phyloP scores from a whole-genome alignment of 139 green algal species.

The Monoraphidium neglectum region DNA sequence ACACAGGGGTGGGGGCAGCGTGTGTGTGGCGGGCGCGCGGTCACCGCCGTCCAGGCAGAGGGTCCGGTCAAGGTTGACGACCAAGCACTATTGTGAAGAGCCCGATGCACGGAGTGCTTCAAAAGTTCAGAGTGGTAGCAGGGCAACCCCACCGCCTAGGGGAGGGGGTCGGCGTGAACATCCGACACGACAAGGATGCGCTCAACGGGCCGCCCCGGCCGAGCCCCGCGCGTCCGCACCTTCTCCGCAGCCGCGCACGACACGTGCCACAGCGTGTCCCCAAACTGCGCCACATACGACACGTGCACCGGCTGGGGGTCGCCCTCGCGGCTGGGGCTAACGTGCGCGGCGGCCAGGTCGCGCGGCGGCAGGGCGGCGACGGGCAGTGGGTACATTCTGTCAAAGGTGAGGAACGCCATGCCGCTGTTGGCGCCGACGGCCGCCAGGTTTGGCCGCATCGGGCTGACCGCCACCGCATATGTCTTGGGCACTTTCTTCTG shows the following conservation, averaged over 20 bases:
- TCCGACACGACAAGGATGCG: no score
- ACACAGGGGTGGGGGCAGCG: no score
- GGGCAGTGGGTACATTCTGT: slow-evolving; percentile 33
- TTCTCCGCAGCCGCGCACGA: slow-evolving; percentile 5
- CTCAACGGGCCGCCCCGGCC: no score
- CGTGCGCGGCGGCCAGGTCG: slow-evolving; percentile 22
- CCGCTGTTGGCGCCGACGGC: slow-evolving; percentile 47
- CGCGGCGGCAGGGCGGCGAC: slow-evolving; percentile 36
- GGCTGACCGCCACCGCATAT: slow-evolving; percentile 49
- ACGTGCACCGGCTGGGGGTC: slow-evolving; percentile 3
- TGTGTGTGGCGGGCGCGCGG: no score
- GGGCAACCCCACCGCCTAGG: no score
- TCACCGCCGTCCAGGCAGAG: no score
- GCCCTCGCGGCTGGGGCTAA: background rate
- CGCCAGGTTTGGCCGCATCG: slow-evolving; percentile 37
- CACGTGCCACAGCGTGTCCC: slow-evolving; percentile 22
- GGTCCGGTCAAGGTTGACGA: no score
- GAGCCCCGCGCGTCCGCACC: background rate
- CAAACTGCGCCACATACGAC: slow-evolving; percentile 24
- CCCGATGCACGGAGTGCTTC: no score
- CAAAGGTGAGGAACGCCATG: slow-evolving; percentile 35
- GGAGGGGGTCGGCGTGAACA: no score
- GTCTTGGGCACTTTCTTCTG: slow-evolving; percentile 54
- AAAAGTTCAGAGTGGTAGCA: no score
- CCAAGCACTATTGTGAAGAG: no score